Evolutionary conservation across 805 yeast species (phyloP).

Genomic region (Jamesozyma lodderae): DNA sequence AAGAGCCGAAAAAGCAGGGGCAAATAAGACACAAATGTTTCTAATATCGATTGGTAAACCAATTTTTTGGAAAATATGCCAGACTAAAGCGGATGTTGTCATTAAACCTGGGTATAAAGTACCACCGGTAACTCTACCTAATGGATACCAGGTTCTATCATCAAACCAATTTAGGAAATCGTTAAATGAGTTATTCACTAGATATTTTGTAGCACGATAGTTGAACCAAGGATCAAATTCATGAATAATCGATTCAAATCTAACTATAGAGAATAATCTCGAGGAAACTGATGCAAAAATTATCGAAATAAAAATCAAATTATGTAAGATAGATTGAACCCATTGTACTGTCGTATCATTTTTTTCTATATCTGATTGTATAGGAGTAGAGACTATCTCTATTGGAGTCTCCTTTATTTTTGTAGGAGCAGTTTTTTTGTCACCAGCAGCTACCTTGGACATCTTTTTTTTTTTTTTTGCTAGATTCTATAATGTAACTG

Average conservation of each 20-base stretch:
- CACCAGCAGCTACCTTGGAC: too few relatives aligned
- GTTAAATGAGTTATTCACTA: slow-evolving; percentile 74
- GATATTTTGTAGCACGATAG: slow-evolving; percentile 89
- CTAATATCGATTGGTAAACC: slow-evolving; percentile 88
- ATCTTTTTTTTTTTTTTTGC: background rate
- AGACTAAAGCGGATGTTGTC: slow-evolving; percentile 92
- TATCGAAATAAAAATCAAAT: slow-evolving; percentile 61
- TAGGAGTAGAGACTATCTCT: background rate
- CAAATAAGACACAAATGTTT: slow-evolving; percentile 89
- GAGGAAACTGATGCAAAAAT: slow-evolving; percentile 90
- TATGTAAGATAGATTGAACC: slow-evolving; percentile 36
- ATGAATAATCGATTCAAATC: slow-evolving; percentile 94
- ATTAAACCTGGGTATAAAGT: slow-evolving; percentile 95
- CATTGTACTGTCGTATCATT: slow-evolving; percentile 5
- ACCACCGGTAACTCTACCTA: slow-evolving; percentile 98
- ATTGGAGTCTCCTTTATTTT: too few relatives aligned
- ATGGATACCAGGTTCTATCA: slow-evolving; percentile 97
- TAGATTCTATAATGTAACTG: too few relatives aligned
- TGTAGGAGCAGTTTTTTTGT: background rate
- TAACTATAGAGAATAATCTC: slow-evolving; percentile 88
- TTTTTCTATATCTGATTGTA: background rate
- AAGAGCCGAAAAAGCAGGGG: slow-evolving; percentile 91
- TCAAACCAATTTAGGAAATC: slow-evolving; percentile 97
- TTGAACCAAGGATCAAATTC: slow-evolving; percentile 98
- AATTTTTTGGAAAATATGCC: slow-evolving; percentile 55